These are phyloP conservation scores for Vaccinium corymbosum DNA, from an alignment of 148 eudicot species.

Conservation along the genomic window DNA sequence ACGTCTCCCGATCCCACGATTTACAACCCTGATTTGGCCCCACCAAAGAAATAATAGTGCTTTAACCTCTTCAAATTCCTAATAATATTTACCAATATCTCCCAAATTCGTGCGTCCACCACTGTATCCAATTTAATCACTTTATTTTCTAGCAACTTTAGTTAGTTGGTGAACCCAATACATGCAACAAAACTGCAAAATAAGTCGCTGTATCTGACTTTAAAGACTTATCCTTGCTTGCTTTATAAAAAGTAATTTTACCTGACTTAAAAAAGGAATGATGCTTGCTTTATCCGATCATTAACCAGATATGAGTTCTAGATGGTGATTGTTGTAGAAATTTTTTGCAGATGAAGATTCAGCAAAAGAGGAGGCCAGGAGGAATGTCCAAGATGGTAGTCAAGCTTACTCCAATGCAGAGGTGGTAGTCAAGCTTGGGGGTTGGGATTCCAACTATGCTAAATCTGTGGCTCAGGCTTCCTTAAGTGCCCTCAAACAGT, in stretches of 20 bases:
- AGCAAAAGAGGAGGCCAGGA: constrained; percentile 81
- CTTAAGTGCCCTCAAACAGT: constrained; percentile 81
- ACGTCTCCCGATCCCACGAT: no score
- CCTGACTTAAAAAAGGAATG: neutral
- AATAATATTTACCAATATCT: neutral
- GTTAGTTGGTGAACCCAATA: neutral
- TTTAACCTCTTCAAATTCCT: neutral
- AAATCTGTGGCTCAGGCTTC: constrained; percentile 85
- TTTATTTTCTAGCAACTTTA: neutral
- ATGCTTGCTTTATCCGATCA: constrained; percentile 10
- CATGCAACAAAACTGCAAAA: neutral
- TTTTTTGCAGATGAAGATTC: constrained; percentile 65
- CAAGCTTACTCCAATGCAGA: constrained; percentile 84
- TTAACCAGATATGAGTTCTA: neutral
- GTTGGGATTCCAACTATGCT: constrained; percentile 76
- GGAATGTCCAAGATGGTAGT: constrained; percentile 45
- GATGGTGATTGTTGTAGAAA: constrained; percentile 4
- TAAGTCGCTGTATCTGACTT: neutral
- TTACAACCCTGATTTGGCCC: neutral
- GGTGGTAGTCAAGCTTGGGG: constrained; percentile 83
- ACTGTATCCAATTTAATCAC: neutral
- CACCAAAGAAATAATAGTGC: neutral
- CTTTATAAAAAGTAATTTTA: neutral
- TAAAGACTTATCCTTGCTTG: neutral
- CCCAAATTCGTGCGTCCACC: neutral